Evolutionary conservation across 1,139 yeast species (phyloP).

Genomic region (Zygosaccharomyces pseudobailii): DNA sequence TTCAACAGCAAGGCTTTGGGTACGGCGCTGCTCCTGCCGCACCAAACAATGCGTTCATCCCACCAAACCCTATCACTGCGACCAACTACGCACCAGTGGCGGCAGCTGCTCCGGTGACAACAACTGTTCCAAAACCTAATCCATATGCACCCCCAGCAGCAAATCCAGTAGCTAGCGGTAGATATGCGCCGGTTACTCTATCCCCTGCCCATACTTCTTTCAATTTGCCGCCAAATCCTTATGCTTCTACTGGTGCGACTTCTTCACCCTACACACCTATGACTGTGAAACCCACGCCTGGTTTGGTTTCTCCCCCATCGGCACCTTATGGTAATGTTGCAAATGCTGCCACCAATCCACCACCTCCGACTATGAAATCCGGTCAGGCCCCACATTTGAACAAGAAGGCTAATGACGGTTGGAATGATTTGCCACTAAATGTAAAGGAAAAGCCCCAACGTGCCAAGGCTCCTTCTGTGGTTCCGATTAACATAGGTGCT

Average conservation of each 20-base stretch:
- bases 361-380: slow-evolving; percentile 22
- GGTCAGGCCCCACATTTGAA: slow-evolving; percentile 37
- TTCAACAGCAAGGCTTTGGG: neutral
- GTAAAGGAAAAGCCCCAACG: slow-evolving; percentile 52
- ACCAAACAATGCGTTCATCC: neutral
- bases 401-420: slow-evolving; percentile 71
- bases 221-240: slow-evolving; percentile 34
- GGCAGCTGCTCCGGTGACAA: slow-evolving; percentile 3
- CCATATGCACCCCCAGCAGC: slow-evolving; percentile 43
- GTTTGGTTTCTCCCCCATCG: slow-evolving; percentile 14
- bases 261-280: slow-evolving; percentile 13
- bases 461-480: slow-evolving; percentile 34
- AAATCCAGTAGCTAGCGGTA: slow-evolving; percentile 3
- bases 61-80: slow-evolving; percentile 6
- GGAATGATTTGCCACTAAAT: slow-evolving; percentile 88
- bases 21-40: neutral
- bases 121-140: slow-evolving; percentile 23
- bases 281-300: slow-evolving; percentile 15
- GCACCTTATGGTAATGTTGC: slow-evolving; percentile 2
- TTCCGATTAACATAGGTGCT: slow-evolving; percentile 23
- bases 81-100: slow-evolving; percentile 5
- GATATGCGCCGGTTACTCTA: slow-evolving; percentile 13
- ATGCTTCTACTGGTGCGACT: slow-evolving; percentile 26
- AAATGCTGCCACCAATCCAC: slow-evolving; percentile 10
- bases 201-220: slow-evolving; percentile 14